phyloP scores from a whole-genome alignment of 441 rosid species.

The Jatropha multifida region DNA sequence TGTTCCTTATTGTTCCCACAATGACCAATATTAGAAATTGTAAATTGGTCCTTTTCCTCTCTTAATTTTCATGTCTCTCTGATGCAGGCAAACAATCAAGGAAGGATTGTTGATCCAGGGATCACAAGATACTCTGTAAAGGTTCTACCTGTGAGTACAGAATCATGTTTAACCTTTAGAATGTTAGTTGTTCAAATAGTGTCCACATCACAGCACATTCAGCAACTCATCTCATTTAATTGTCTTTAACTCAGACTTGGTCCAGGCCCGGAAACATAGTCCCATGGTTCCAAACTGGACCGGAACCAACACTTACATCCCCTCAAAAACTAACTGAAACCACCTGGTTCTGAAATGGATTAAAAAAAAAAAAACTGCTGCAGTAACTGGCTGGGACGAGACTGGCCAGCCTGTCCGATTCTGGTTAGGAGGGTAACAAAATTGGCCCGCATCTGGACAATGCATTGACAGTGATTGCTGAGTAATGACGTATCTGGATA shows the following conservation, averaged over 20 bases:
- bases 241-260: background rate
- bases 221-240: background rate
- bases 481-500: background rate
- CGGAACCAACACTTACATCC: too few relatives aligned
- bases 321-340: too few relatives aligned
- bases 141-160: conserved; percentile 78
- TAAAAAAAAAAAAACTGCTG: too few relatives aligned
- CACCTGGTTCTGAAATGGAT: too few relatives aligned
- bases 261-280: background rate
- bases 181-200: background rate
- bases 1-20: background rate
- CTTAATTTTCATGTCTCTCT: conserved; percentile 12
- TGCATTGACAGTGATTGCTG: background rate
- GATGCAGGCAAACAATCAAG: conserved; percentile 61
- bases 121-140: conserved; percentile 72
- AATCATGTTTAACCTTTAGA: conserved; percentile 5
- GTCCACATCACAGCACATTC: background rate
- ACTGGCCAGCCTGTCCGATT: too few relatives aligned
- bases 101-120: conserved; percentile 62
- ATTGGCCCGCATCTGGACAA: too few relatives aligned
- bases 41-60: background rate
- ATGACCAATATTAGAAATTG: background rate
- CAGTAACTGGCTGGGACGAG: too few relatives aligned
- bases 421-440: too few relatives aligned
- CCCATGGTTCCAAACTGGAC: too few relatives aligned